Base-by-base conservation (phyloP, 495 filamentous ascomycete genomes). In the Tuber magnatum region DNA sequence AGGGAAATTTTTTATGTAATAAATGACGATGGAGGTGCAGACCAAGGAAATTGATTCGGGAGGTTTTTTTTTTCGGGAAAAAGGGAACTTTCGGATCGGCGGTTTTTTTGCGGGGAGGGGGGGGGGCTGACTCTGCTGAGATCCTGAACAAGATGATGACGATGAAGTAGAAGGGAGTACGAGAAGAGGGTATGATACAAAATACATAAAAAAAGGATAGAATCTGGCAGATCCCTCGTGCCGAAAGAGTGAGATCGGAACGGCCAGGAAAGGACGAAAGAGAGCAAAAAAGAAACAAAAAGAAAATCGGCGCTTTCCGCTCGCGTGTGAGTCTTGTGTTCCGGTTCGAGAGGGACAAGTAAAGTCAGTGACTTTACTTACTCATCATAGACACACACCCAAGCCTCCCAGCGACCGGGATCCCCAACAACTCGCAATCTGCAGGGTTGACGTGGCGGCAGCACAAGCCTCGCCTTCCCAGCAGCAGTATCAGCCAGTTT, bases 401-500 rank as follows among this genome's bases (percentile, higher is more conserved):
- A 81, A 40, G 79, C 79, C 69, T 80, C 75, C 79, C 79, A 81
- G 28, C 75, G 79, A 72, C 78, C 73, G n/a, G 71, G 69, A 61
- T 81, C 75, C 41, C 79, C 78, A 73, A 81, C 39, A 40, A 73
- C 68, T 69, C 79, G 74, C n/a, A 81, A 73, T 42, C 85, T 83
- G 76, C 84, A 85, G 28, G 85, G 81, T 82, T 92, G 92, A 80
- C 95, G 88, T 35, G 95, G 93, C 51, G 94, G 94, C n/a, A 99
- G 85, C 84, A 92, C 93, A 83, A 95, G 89, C 75, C 89, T 89
- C 56, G 95, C 95, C 71, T 91, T 88, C 16, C 94, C 92, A 61
- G 91, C 91, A n/a, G 89, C 89, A 69, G 91, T 90, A 69, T 94
- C 92, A 79, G 93, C 92, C 74, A 99, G 85, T 84, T 99, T 98